phyloP scores from a whole-genome alignment of 345 rosid species.

The Gossypioides kirkii region DNA sequence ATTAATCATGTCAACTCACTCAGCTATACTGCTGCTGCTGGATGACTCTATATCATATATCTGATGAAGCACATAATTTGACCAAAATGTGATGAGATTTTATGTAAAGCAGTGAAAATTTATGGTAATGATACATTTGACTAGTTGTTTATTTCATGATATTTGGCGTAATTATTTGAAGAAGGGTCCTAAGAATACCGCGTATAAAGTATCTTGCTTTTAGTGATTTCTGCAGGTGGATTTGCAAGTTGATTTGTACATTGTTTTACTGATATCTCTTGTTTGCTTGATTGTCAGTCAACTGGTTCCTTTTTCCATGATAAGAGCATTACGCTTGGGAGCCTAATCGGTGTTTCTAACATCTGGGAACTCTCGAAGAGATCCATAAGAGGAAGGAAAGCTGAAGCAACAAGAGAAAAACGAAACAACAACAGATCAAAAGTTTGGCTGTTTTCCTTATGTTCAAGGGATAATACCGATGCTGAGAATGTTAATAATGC shows the following conservation, averaged over 20 bases:
- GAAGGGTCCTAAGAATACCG: background rate
- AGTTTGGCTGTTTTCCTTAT: constrained; percentile 6
- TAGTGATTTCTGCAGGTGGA: background rate
- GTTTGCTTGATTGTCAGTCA: constrained; percentile 35
- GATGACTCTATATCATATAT: background rate
- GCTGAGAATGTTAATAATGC: background rate
- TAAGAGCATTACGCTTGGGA: constrained; percentile 60
- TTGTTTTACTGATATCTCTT: background rate
- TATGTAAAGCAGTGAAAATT: background rate
- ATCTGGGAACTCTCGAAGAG: constrained; percentile 47
- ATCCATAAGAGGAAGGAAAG: constrained; percentile 39
- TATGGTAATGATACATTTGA: background rate
- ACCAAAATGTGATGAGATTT: background rate
- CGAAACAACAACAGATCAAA: constrained; percentile 20
- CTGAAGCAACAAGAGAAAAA: constrained; percentile 17
- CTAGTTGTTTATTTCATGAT: background rate
- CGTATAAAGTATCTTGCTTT: too few relatives aligned
- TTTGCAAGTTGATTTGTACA: background rate
- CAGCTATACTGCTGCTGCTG: too few relatives aligned
- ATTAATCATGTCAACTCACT: background rate
- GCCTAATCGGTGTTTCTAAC: constrained; percentile 56
- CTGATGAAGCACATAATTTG: background rate
- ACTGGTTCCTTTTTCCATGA: constrained; percentile 74
- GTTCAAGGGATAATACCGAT: background rate
- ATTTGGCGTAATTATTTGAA: background rate